Evolutionary conservation across 805 yeast species (phyloP).

Genomic region (Yarrowia sp.): DNA sequence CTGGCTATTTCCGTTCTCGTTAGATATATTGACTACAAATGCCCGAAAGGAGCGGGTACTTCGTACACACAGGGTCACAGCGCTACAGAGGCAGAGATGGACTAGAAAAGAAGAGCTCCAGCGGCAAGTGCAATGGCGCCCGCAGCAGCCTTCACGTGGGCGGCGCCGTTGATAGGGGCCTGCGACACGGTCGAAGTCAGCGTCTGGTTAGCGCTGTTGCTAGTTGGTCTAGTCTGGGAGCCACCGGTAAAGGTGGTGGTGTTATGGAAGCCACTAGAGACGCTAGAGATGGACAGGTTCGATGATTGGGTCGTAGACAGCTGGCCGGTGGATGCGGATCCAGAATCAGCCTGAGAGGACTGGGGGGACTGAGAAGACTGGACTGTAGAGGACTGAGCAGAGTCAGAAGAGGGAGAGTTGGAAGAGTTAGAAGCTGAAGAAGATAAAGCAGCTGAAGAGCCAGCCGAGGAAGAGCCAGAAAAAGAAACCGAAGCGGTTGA

Average conservation of each 20-base stretch:
- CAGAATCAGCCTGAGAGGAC: no score
- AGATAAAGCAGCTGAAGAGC: background rate
- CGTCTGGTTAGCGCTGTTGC: background rate
- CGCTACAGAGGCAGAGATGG: background rate
- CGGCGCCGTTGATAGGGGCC: background rate
- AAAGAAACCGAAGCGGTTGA: background rate
- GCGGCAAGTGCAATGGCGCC: slow-evolving; percentile 9
- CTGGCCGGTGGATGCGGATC: background rate
- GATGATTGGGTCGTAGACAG: background rate
- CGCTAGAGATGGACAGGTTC: background rate
- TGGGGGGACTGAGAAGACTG: background rate
- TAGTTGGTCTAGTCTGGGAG: background rate
- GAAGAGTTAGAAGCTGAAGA: background rate
- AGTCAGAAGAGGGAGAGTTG: background rate
- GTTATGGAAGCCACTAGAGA: background rate
- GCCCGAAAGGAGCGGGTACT: no score
- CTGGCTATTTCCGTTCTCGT: no score
- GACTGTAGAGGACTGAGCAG: background rate
- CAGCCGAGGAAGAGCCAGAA: background rate
- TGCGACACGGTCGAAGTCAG: no score
- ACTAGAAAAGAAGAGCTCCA: slow-evolving; percentile 12
- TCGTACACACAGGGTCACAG: no score
- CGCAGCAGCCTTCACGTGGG: slow-evolving; percentile 6
- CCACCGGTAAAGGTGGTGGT: background rate
- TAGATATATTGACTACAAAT: no score